Evolutionary conservation across 352 stramenopile species (phyloP), one percentile per base, ranked within the genome.

Genomic region (Globisporangium solare): DNA sequence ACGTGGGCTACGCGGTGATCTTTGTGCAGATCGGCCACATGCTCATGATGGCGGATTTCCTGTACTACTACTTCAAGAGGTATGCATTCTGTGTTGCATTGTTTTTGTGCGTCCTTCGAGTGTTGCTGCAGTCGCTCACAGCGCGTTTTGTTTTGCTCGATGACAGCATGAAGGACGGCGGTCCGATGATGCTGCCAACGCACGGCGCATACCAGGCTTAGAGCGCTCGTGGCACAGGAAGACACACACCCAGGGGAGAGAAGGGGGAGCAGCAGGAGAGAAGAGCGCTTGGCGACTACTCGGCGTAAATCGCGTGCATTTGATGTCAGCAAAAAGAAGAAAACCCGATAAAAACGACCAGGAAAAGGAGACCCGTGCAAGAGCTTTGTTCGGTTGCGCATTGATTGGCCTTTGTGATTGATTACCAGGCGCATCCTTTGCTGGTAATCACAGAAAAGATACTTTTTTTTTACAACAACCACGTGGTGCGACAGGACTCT

Each of bases 61-160:
- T 99, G 69, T 99, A 98, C 84, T 99, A 99, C 73, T 99, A 99
- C 83, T 97, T 99, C 72, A 95, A 97, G 67, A 94, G 81, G 81
- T 92, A 54, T 41, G 67, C 21, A 22, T 31, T 0, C 40, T 57
- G 31, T 58, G 10, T 18, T 18, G 6, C 12, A 47, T 37, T 49
- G 35, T n/a, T 61, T 2, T 47, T 13, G 46, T 62, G 43, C 57
- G 4, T 58, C 37, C n/a, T n/a, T n/a, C n/a, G n/a, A n/a, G n/a
- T n/a, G 13, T 31, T 11, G 6, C n/a, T 10, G 3, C 27, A 35
- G 27, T 35, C 0, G 27, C 7, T 35, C 10, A 35, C 27, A 35
- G 10, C 35, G 45, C 20, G 10, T 37, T 54, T 60, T 51, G 14
- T 60, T 42, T 54, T 59, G 48, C 43, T 10, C 41, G 4, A 20